Percentiles rank a stretch among this genome's conserved stretches.
Conservation (phyloP, 495 filamentous ascomycete species). For the Podospora pseudopauciseta region DNA sequence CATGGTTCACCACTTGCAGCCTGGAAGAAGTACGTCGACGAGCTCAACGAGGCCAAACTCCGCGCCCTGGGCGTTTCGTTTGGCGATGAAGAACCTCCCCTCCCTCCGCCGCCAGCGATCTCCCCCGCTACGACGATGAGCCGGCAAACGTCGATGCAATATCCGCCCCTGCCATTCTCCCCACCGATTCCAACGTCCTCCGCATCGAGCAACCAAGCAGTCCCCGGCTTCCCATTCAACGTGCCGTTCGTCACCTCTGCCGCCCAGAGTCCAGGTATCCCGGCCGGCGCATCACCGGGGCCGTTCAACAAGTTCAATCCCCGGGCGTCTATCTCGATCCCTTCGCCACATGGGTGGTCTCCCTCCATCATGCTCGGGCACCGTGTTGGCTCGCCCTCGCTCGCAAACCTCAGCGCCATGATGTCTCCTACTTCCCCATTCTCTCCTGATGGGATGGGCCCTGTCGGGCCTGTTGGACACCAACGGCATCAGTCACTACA, state of each 20-base stretch:
- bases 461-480: slow-evolving; percentile 42
- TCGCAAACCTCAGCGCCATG: slow-evolving; percentile 46
- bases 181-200: slow-evolving; percentile 66
- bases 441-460: slow-evolving; percentile 43
- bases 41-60: slow-evolving; percentile 83
- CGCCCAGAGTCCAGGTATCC: slow-evolving; percentile 56
- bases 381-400: slow-evolving; percentile 56
- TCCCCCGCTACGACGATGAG: slow-evolving; percentile 52
- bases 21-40: slow-evolving; percentile 80
- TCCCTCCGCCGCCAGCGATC: slow-evolving; percentile 49
- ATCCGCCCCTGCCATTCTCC: slow-evolving; percentile 64
- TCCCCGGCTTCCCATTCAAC: slow-evolving; percentile 58
- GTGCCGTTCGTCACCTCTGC: slow-evolving; percentile 53
- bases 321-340: slow-evolving; percentile 52
- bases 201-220: slow-evolving; percentile 57
- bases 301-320: slow-evolving; percentile 56
- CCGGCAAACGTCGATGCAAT: slow-evolving; percentile 60
- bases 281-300: slow-evolving; percentile 49
- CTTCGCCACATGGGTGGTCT: slow-evolving; percentile 51
- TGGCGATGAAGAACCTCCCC: slow-evolving; percentile 64
- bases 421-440: slow-evolving; percentile 53
- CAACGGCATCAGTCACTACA: slow-evolving; percentile 59
- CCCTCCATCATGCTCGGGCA: slow-evolving; percentile 52
- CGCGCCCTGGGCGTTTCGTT: slow-evolving; percentile 81
- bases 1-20: slow-evolving; percentile 37